Evolutionary conservation across 768 basidiomycete genomes (phyloP), one percentile per base, ranked within the genome.

Genomic region (Lactarius akahatsu): DNA sequence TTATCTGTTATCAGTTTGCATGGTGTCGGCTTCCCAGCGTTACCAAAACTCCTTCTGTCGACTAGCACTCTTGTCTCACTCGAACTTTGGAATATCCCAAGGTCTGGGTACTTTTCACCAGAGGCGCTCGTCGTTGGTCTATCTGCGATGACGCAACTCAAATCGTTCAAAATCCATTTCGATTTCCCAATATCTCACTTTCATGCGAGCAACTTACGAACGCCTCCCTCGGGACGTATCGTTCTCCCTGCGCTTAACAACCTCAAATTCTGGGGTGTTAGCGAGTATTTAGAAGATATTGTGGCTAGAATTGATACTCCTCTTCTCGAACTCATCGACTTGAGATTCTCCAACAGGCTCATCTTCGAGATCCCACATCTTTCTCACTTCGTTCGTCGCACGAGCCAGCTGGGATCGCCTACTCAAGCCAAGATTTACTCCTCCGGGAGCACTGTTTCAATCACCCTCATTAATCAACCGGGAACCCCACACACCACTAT

Each of bases 211-310:
- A 50, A 50, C 23, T 26, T 26, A 20, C 30, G 28, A 7, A 32
- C 34, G 30, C 32, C 56, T 34, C 56, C 32, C n/a, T 34, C 9
- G 30, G 34, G 2, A 26, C 34, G 56, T n/a, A 15, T 18, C 6
- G 32, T 57, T 2, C 38, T 66, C 23, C 56, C 41, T 2, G 34
- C 47, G 7, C 61, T 66, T 56, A 20, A 2, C 4, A 0, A 13
- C 10, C 9, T 66, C 18, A 6, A 13, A 1, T 66, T 66, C n/a
- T 30, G n/a, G 4, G 61, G 65, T 6, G 10, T 30, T 16, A 52
- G 30, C 40, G 65, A 66, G 15, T 62, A 62, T 43, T n/a, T 66
- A 4, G 65, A 66, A 26, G 38, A 4, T 30, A n/a, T 66, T 9
- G 45, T 54, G 38, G 36, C 56, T 0, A 57, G 57, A 52, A 41